Evolutionary conservation across 2,329 filamentous ascomycete species (phyloP).

Genomic region (Ceratocystis eucalypticola): DNA sequence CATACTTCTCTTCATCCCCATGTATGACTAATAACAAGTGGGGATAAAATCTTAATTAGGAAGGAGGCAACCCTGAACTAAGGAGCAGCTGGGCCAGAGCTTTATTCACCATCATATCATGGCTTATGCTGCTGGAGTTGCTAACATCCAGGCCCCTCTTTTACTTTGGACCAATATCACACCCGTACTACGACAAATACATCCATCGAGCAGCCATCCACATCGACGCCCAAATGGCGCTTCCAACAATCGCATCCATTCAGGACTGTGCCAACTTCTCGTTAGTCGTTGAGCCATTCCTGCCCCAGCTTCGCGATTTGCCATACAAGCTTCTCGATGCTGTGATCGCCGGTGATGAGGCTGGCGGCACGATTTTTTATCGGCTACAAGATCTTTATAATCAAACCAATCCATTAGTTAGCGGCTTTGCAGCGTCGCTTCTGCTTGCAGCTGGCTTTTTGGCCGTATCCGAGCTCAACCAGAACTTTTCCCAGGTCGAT

Average conservation of each 20-base stretch:
- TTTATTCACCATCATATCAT: too few species aligned
- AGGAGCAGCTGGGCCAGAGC: too few species aligned
- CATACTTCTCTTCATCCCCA: neutral
- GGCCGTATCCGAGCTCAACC: constrained; percentile 67
- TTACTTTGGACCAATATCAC: too few species aligned
- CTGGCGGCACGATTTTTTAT: neutral
- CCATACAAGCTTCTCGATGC: constrained; percentile 50
- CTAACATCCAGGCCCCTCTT: too few species aligned
- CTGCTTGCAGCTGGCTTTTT: constrained; percentile 60
- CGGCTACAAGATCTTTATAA: constrained; percentile 47
- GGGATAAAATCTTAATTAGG: neutral
- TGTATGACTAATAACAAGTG: neutral
- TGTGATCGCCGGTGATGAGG: constrained; percentile 35
- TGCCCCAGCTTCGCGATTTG: constrained; percentile 55
- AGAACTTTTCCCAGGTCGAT: constrained; percentile 95
- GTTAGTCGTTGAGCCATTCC: constrained; percentile 60
- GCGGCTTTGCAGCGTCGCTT: constrained; percentile 57
- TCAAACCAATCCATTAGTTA: constrained; percentile 73
- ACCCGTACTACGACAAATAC: too few species aligned
- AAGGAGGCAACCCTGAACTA: too few species aligned
- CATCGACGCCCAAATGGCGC: constrained; percentile 38
- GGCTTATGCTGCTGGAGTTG: too few species aligned
- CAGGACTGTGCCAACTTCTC: constrained; percentile 64
- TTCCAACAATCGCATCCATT: constrained; percentile 58
- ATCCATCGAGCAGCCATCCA: too few species aligned